Conservation (phyloP, 2,329 filamentous ascomycete species). For the Fonsecaea multimorphosa region DNA sequence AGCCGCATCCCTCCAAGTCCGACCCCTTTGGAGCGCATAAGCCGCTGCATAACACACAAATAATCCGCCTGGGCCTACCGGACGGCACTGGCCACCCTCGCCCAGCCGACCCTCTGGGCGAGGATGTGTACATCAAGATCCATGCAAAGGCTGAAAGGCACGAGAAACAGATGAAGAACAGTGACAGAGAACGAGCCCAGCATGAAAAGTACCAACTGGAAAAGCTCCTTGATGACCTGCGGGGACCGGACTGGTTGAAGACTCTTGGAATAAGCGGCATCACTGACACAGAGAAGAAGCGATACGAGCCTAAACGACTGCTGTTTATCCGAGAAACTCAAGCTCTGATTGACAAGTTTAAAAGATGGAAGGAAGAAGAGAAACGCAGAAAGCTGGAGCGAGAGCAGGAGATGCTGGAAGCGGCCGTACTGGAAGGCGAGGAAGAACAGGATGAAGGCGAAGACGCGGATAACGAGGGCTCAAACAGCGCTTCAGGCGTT, state of each 20-base stretch:
- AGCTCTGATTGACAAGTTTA: conserved; percentile 83
- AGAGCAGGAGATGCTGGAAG: conserved; percentile 65
- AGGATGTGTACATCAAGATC: conserved; percentile 62
- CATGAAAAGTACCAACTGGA: conserved; percentile 72
- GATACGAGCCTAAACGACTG: conserved; percentile 82
- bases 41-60: conserved; percentile 49
- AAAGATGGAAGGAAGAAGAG: conserved; percentile 86
- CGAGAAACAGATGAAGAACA: conserved; percentile 72
- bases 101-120: conserved; percentile 61
- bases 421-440: conserved; percentile 44
- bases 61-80: conserved; percentile 49
- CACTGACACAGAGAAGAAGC: conserved; percentile 83
- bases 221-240: conserved; percentile 76
- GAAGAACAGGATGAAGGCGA: conserved; percentile 37
- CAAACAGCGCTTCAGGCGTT: conserved; percentile 8
- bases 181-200: conserved; percentile 69
- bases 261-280: conserved; percentile 87
- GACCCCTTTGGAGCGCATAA: conserved; percentile 43
- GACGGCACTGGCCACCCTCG: conserved; percentile 31
- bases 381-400: conserved; percentile 79
- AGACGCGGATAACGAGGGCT: conserved; percentile 32
- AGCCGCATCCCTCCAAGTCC: conserved; percentile 32
- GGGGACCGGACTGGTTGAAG: conserved; percentile 90
- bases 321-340: conserved; percentile 86
- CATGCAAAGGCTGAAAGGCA: conserved; percentile 68